Conservation (phyloP, 164 flowering plant genomes). For the Vitis rupestris region DNA sequence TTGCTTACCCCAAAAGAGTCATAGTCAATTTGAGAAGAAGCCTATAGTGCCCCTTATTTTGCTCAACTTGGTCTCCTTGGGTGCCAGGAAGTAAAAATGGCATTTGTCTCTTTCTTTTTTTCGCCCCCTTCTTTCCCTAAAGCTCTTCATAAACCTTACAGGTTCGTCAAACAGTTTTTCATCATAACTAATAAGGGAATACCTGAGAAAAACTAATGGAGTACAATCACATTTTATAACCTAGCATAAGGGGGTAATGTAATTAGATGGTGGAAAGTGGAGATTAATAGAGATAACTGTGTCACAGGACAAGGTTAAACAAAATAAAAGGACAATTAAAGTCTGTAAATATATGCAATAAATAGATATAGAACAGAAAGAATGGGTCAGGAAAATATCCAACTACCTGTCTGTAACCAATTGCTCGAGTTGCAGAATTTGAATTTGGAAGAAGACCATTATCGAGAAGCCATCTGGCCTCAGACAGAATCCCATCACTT, state of each 20-base stretch:
- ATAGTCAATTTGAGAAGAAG: no score
- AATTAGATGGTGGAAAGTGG: background rate
- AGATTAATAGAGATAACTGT: no score
- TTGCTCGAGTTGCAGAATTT: conserved; percentile 90
- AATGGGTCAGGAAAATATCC: background rate
- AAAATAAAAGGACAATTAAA: background rate
- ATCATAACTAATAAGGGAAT: background rate
- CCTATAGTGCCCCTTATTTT: no score
- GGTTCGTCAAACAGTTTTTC: background rate
- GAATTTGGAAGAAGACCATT: conserved; percentile 87
- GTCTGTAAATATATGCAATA: background rate
- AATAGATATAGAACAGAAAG: background rate
- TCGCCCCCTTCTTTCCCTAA: no score
- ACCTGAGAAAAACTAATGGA: background rate
- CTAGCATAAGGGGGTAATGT: background rate
- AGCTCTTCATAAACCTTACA: no score
- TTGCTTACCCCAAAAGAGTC: no score
- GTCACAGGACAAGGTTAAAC: background rate
- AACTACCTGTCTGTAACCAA: conserved; percentile 90
- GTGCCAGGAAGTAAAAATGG: no score
- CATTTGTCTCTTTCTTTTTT: no score
- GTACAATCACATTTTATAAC: background rate
- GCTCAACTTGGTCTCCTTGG: no score
- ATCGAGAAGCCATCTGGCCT: conserved; percentile 84
- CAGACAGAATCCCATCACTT: conserved; percentile 68